These are phyloP conservation scores for Hysterium pulicare DNA, from an alignment of 2,329 filamentous ascomycete species.

Conservation along the genomic window DNA sequence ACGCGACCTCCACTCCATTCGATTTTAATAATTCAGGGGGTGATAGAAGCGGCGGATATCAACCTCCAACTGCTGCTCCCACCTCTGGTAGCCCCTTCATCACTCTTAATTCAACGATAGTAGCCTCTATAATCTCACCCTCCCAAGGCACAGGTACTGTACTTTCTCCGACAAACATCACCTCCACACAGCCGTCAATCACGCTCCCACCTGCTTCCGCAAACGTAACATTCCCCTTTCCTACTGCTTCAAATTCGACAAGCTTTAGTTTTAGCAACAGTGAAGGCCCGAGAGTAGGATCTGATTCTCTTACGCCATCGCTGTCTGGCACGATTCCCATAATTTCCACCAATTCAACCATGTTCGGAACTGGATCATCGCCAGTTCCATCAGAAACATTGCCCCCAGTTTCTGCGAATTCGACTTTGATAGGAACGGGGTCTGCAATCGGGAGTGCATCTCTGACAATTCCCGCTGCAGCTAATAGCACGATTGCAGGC, in stretches of 20 bases:
- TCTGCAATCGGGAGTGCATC: background rate
- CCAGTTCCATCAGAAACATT: background rate
- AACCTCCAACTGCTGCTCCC: background rate
- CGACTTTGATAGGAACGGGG: background rate
- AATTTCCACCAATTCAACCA: background rate
- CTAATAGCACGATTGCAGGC: background rate
- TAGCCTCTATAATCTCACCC: background rate
- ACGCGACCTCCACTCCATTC: slow-evolving; percentile 2
- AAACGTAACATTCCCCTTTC: slow-evolving; percentile 1
- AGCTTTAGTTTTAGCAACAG: slow-evolving; percentile 4
- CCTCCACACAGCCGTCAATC: too few relatives aligned
- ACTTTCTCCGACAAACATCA: background rate
- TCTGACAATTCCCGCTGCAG: background rate
- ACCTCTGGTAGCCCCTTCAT: background rate
- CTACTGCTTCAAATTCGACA: slow-evolving; percentile 2
- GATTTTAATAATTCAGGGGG: background rate
- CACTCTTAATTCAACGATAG: background rate
- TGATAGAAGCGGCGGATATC: background rate
- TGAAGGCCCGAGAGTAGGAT: background rate
- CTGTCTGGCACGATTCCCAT: slow-evolving; percentile 2
- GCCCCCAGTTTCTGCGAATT: background rate
- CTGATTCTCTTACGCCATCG: background rate
- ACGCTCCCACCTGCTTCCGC: background rate
- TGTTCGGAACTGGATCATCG: slow-evolving; percentile 1
- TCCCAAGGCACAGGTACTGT: background rate